Base-by-base conservation (phyloP, 2,329 filamentous ascomycete genomes). In the Orbilia ellipsospora region DNA sequence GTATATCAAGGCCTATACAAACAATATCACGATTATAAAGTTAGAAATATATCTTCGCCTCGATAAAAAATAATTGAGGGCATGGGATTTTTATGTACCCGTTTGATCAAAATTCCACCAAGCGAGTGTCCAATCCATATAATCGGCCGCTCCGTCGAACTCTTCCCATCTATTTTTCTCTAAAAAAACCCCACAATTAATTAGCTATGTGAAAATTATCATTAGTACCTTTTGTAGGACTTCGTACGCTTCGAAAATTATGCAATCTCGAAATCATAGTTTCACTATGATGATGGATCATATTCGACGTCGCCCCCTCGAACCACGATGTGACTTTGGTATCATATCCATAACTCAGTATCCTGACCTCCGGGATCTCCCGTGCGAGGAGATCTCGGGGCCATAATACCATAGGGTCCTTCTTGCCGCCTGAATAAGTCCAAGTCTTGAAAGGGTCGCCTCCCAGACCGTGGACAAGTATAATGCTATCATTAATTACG, bases 311-410 rank as follows among this genome's bases (percentile, higher is more conserved):
- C 12, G 65, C 78, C 63, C 42, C 57, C 45, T 78, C 78, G 48
- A 79, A 78, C 48, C 79, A 66, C 28, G 77, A 77, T 12, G 74
- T 77, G 18, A 79, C 78, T 28, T 79, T 78, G 7, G 77, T 77
- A 62, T 80, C 78, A 64, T 81, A 81, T 12, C 80, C 80, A 54
- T 80, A 81, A 20, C 78, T 78, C 62, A 81, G 72, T 26, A 81
- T 79, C 26, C 80, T 68, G 50, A 79, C 80, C 57, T 79, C 79
- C 4, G 80, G 79, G 28, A 80, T 77, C 56, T 81, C 80, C 8
- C 59, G 48, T 23, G 79, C 76, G 5, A 81, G 77, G 16, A 81
- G 77, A 70, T 81, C 80, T 50, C 78, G 73, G 51, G 79, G 73
- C 80, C 80, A 81, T 63, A 80, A 60, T 28, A 80, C 78, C 15